These are phyloP conservation scores for Metschnikowia borealis DNA, from an alignment of 805 yeast genomes.

Conservation along the genomic window DNA sequence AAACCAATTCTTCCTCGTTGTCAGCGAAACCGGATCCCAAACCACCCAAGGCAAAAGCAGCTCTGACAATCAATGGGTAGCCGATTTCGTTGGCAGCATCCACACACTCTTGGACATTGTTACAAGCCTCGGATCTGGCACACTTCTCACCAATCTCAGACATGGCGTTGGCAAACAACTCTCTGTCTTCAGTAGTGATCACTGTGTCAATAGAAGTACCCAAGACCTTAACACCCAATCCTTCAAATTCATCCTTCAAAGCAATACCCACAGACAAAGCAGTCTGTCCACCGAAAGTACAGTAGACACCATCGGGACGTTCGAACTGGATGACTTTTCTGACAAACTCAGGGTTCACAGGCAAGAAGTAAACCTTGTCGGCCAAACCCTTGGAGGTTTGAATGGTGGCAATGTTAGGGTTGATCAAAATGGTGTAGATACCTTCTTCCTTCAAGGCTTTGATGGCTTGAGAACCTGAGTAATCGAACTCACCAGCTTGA, in stretches of 20 bases:
- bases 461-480: conserved; percentile 98
- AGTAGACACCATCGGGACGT: conserved; percentile 94
- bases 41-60: conserved; percentile 97
- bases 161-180: conserved; percentile 90
- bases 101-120: conserved; percentile 74
- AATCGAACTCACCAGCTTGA: conserved; percentile 99
- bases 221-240: conserved; percentile 86
- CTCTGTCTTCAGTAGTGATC: conserved; percentile 97
- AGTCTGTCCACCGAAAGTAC: conserved; percentile 98
- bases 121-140: conserved; percentile 88
- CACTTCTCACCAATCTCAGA: conserved; percentile 93
- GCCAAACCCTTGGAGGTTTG: conserved; percentile 98
- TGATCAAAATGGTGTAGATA: conserved; percentile 89
- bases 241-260: conserved; percentile 90
- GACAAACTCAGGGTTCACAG: conserved; percentile 96
- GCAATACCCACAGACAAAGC: conserved; percentile 94
- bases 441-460: conserved; percentile 98
- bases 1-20: conserved; percentile 76
- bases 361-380: conserved; percentile 94
- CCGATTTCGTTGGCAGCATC: conserved; percentile 83
- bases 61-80: conserved; percentile 94
- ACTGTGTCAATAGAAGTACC: conserved; percentile 97
- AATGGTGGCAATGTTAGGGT: conserved; percentile 97
- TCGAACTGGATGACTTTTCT: conserved; percentile 93
- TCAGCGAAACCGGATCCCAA: conserved; percentile 97